Conservation (phyloP, 257 asterid species). For the Paraleonurus japonicus region DNA sequence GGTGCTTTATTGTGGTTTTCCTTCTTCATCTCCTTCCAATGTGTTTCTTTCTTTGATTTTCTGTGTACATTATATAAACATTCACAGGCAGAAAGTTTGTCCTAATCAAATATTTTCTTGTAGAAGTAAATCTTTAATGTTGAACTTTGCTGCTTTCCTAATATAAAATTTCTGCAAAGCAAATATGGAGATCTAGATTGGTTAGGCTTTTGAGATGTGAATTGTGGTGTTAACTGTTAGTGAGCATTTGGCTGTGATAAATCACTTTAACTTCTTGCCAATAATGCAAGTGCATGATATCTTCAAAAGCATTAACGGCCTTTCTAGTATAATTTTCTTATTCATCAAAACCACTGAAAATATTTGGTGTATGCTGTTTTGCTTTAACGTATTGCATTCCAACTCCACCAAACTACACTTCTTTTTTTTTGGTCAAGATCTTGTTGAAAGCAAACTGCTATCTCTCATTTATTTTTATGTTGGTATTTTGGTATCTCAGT, state of each 20-base stretch:
- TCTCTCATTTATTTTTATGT: slow-evolving; percentile 20
- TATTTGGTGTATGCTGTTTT: neutral
- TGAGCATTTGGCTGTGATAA: neutral
- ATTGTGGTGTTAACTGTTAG: neutral
- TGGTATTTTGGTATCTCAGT: slow-evolving; percentile 31
- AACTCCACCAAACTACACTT: neutral
- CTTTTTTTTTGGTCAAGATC: neutral
- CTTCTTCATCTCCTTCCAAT: no score
- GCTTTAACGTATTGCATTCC: neutral
- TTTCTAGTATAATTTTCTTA: neutral
- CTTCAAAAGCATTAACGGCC: neutral
- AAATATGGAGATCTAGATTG: no score
- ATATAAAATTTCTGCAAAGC: no score
- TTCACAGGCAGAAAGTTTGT: neutral
- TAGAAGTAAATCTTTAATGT: neutral
- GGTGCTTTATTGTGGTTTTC: no score
- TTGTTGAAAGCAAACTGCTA: neutral
- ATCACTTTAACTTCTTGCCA: neutral
- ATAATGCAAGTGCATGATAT: neutral
- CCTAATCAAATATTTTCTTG: neutral
- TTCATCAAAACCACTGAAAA: neutral
- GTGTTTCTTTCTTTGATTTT: neutral
- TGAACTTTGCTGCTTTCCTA: neutral
- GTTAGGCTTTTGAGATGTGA: neutral
- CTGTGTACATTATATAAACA: neutral